Conservation (phyloP, 2,329 filamentous ascomycete species). For the Periconia sp. region DNA sequence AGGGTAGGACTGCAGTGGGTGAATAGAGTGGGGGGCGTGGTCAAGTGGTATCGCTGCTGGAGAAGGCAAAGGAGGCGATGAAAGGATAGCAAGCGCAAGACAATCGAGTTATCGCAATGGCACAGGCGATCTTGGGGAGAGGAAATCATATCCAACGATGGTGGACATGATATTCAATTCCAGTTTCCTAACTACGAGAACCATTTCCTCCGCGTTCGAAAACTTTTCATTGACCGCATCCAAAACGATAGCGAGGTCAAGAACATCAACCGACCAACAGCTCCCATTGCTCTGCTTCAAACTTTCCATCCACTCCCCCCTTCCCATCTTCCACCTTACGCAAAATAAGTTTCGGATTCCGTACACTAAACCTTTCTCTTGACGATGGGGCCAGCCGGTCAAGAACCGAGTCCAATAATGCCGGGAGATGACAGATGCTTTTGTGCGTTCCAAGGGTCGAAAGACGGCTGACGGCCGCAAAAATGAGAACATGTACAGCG, state of each 20-base stretch:
- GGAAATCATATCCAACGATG: conserved; percentile 7
- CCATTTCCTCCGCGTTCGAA: conserved; percentile 7
- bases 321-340: conserved; percentile 40
- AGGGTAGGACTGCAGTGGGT: too few relatives aligned
- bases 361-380: conserved; percentile 42
- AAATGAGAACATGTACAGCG: conserved; percentile 47
- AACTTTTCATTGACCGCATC: conserved; percentile 5
- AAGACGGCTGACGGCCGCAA: conserved; percentile 47
- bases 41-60: too few relatives aligned
- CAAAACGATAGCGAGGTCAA: conserved; percentile 9
- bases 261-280: conserved; percentile 35
- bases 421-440: conserved; percentile 44
- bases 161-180: conserved; percentile 9
- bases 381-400: conserved; percentile 39
- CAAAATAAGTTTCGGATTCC: conserved; percentile 42
- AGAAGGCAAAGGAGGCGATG: too few relatives aligned
- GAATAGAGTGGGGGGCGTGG: too few relatives aligned
- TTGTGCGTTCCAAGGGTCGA: conserved; percentile 43
- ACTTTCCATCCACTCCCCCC: conserved; percentile 37
- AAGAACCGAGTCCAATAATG: conserved; percentile 45
- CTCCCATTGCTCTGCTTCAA: conserved; percentile 40
- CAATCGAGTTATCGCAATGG: too few relatives aligned
- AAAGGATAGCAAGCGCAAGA: too few relatives aligned
- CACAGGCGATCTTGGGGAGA: too few relatives aligned
- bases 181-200: conserved; percentile 11